Conservation (phyloP, 1,284 basidiomycete genomes). For the Inonotus obliquus region DNA sequence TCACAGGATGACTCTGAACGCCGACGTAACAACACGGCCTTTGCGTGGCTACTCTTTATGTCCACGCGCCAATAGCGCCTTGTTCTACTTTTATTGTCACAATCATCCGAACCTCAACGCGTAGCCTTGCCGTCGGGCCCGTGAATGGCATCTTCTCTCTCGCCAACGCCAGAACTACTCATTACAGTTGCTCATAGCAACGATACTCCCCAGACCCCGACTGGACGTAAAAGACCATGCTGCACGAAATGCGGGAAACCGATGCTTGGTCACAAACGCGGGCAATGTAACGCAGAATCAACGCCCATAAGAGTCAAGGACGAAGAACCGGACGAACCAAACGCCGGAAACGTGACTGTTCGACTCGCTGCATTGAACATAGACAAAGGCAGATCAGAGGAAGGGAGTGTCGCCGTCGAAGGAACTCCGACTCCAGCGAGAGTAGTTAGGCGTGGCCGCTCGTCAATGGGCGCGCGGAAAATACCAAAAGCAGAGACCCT, state of each 20-base stretch:
- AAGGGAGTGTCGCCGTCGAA: not conserved
- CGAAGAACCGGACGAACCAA: not conserved
- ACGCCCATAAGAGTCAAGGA: not conserved
- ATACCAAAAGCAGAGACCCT: constrained; percentile 6
- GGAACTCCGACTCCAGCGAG: not conserved
- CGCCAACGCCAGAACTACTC: too few relatives aligned
- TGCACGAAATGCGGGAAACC: constrained; percentile 16
- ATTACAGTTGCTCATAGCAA: not conserved
- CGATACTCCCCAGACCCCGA: constrained; percentile 1
- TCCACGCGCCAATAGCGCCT: not conserved
- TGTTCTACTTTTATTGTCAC: not conserved
- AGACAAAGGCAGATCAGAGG: not conserved
- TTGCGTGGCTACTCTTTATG: not conserved
- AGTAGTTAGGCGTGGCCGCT: not conserved
- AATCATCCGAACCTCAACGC: not conserved
- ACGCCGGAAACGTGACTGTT: not conserved
- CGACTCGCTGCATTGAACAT: constrained; percentile 1
- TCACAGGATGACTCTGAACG: not conserved
- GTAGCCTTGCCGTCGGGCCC: not conserved
- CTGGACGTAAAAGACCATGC: constrained; percentile 13
- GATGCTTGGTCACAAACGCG: constrained; percentile 18
- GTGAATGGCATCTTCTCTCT: not conserved
- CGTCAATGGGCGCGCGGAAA: not conserved
- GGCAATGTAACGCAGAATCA: constrained; percentile 6
- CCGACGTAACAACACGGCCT: not conserved